These are phyloP conservation scores for Fusarium sp. DNA, from an alignment of 2,329 filamentous ascomycete species.

Conservation along the genomic window DNA sequence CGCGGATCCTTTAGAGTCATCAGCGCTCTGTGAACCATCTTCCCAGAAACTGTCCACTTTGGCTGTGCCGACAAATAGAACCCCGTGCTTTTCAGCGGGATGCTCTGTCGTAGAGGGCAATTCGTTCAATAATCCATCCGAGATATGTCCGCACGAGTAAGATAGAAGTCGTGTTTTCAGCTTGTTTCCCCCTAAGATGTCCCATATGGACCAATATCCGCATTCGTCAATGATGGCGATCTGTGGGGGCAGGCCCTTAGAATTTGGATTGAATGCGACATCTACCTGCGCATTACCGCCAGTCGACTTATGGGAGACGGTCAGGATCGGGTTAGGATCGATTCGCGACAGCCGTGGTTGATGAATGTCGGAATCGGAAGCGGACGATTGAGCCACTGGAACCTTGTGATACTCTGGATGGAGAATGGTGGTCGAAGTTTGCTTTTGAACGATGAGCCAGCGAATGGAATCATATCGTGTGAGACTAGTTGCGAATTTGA, in stretches of 20 bases:
- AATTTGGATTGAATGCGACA: conserved; percentile 70
- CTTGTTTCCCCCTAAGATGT: conserved; percentile 58
- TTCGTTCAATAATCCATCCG: conserved; percentile 50
- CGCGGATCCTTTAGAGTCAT: conserved; percentile 6
- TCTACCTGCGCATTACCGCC: conserved; percentile 69
- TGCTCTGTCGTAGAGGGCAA: conserved; percentile 47
- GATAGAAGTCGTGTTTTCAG: conserved; percentile 50
- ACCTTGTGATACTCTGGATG: conserved; percentile 60
- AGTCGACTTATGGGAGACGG: conserved; percentile 62
- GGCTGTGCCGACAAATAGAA: conserved; percentile 54
- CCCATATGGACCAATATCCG: conserved; percentile 76
- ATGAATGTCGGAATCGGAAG: conserved; percentile 1
- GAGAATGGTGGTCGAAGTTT: conserved; percentile 62
- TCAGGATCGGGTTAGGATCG: conserved; percentile 64
- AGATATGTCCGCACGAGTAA: conserved; percentile 57
- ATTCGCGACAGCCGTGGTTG: conserved; percentile 61
- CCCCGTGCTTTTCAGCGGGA: conserved; percentile 53
- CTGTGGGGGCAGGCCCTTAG: conserved; percentile 62
- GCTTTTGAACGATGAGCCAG: conserved; percentile 66
- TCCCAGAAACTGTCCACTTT: conserved; percentile 37
- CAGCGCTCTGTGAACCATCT: conserved; percentile 15
- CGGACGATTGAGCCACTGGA: conserved; percentile 45
- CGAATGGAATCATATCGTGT: conserved; percentile 53
- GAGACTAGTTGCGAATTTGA: conserved; percentile 60
- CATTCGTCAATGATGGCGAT: conserved; percentile 72